These are phyloP conservation scores for Cryphonectria parasitica DNA, from an alignment of 2,329 filamentous ascomycete species.

Conservation along the genomic window DNA sequence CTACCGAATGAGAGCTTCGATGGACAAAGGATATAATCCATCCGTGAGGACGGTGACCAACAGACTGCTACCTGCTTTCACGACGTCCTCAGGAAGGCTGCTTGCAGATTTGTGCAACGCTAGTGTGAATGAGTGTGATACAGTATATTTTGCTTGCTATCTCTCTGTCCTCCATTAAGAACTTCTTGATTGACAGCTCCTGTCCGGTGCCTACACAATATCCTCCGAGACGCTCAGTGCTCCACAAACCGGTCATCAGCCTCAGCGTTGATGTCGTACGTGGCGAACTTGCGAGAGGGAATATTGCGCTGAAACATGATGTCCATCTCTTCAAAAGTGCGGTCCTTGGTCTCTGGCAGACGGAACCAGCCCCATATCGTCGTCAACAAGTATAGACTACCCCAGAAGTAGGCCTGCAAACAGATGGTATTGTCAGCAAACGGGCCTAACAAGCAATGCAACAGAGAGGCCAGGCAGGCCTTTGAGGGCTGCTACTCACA, in stretches of 20 bases:
- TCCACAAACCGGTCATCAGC: slow-evolving; percentile 25
- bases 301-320: slow-evolving; percentile 42
- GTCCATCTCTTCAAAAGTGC: slow-evolving; percentile 51
- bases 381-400: slow-evolving; percentile 41
- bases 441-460: too few relatives aligned
- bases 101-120: neutral
- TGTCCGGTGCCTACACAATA: neutral
- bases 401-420: slow-evolving; percentile 49
- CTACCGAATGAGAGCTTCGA: neutral
- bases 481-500: slow-evolving; percentile 29
- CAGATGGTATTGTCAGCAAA: neutral
- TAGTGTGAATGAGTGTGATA: neutral
- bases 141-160: neutral
- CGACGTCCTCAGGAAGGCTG: neutral
- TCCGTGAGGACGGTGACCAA: neutral
- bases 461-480: accelerated
- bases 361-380: slow-evolving; percentile 48
- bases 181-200: neutral
- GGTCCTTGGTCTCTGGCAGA: slow-evolving; percentile 49
- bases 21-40: neutral
- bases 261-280: slow-evolving; percentile 33
- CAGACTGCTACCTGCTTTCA: neutral
- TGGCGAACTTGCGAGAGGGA: slow-evolving; percentile 41
- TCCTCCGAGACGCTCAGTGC: neutral
- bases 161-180: neutral